Evolutionary conservation across 352 stramenopile genomes (phyloP), one percentile per base, ranked within the genome.

Genomic region (Pythium dissimile): DNA sequence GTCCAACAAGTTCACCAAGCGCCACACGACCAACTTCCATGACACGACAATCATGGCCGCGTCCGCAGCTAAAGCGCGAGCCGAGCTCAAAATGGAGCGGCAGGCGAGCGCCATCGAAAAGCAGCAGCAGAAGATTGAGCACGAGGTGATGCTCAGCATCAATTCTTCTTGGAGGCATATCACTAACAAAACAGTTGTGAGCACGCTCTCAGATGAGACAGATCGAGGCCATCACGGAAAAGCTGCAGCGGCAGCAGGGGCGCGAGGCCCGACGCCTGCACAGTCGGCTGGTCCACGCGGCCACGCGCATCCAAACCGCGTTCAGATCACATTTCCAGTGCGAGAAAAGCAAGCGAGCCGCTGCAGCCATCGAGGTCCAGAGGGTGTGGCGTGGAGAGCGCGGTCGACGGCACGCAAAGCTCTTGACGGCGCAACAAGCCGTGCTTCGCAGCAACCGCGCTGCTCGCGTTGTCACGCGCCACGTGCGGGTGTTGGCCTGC

Each of bases 1-100:
- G 34, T 94, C 84, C 9, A 87, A 64, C 70, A 94, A 94, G 59
- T 94, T 94, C 55, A 89, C 84, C 2, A 88, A 86, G 66, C 70
- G 73, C 18, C 83, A 89, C 70, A 59, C 66, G 8, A 62, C 53
- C 24, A 89, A 89, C 47, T 92, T 89, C 43, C 70, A 84, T 7
- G 84, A 94, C 54, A 91, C 81, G 18, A 89, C 78, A 1, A 67
- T 94, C 28, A 72, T 76, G 5, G 84, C 76, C 7, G 81, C 84
- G 5, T 91, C 84, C 6, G 78, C 74, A 4, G 81, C 84, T 1
- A 89, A 88, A 51, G 51, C 71, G 13, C 76, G 84, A 26, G 72
- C 80, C 6, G 82, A 94, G 45, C 64, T 59, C 35, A 89, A 84
- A 46, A 50, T 86, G 35, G 73, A 88, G 53, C 66, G 70, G 9